phyloP scores from a whole-genome alignment of 495 filamentous ascomycete genomes.

The Neurospora tetraspora region DNA sequence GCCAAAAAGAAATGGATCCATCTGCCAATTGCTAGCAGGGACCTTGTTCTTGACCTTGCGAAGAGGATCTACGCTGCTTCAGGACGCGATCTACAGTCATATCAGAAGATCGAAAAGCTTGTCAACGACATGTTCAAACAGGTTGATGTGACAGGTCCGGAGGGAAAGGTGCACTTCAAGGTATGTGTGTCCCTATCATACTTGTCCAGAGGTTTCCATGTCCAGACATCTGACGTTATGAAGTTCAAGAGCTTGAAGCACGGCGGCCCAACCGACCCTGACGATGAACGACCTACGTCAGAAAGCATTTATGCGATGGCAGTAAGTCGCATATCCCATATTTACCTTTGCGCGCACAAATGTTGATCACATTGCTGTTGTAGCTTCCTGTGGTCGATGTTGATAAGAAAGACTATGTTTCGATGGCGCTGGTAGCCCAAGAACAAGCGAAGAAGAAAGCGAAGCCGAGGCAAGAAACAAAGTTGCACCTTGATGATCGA shows the following conservation, averaged over 20 bases:
- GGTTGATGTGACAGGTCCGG: constrained; percentile 1
- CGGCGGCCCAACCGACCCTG: neutral
- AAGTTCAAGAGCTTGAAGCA: neutral
- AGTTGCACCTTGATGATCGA: neutral
- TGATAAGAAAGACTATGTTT: constrained; percentile 3
- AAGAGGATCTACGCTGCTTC: neutral
- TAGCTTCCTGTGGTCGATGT: constrained; percentile 5
- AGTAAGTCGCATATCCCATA: neutral
- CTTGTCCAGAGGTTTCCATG: neutral
- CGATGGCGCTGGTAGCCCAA: neutral
- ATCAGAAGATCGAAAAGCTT: neutral
- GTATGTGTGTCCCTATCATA: neutral
- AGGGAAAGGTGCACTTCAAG: constrained; percentile 1
- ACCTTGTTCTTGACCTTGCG: neutral
- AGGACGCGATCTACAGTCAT: neutral
- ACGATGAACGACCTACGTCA: neutral
- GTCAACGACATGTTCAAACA: neutral
- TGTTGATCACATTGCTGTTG: neutral
- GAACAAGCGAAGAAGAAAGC: neutral
- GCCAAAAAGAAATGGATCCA: constrained; percentile 3
- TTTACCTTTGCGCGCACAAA: neutral
- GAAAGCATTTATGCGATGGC: constrained; percentile 1
- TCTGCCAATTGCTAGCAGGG: neutral
- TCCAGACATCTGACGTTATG: neutral
- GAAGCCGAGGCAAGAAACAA: neutral